Base-by-base conservation (phyloP, 352 stramenopile genomes). In the Globisporangium echinulatum region DNA sequence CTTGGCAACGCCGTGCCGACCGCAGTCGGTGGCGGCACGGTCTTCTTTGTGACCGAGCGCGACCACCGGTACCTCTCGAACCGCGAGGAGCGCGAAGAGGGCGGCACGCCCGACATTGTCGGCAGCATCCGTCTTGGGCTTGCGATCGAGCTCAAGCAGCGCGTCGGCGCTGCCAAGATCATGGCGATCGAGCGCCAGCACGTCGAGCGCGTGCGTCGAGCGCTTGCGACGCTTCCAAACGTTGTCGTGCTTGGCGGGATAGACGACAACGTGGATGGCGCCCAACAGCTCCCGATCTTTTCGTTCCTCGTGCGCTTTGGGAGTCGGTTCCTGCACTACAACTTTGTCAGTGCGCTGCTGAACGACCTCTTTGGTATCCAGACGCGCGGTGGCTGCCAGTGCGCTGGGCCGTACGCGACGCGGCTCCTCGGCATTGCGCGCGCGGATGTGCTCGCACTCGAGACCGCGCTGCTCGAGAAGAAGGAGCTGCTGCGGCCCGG, bases 331-430 rank as follows among this genome's bases (percentile, higher is more conserved):
- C 69, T 99, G 44, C 97, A 99, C 70, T 99, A 97, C 76, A 98
- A 99, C 67, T 99, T 98, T 59, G 96, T 99, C 11, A 98, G 90
- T 58, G 93, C 95, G 17, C 71, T 99, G 52, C 72, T 99, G 3
- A 99, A 99, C 66, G 97, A 99, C 75, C 64, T 99, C 5, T 99
- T 99, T 71, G 97, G 97, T 4, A 88, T 99, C 25, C 97, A 80
- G 47, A 74, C 67, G 5, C 62, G 74, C 17, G 74, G 74, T 17
- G 74, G 71, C 1, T 76, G 70, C 96, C 86, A 86, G 66, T 64
- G 79, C 90, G 94, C 96, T 13, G 96, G 96, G n/a, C 96, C 94
- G 0, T 99, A 98, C 62, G 93, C 83, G 4, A 87, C 96, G 55
- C 71, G 75, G 0, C 63, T 99, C 40, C 80, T 99, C 2, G 96